Base-by-base conservation (phyloP, 75 land plant species). In the Pinus taeda region DNA sequence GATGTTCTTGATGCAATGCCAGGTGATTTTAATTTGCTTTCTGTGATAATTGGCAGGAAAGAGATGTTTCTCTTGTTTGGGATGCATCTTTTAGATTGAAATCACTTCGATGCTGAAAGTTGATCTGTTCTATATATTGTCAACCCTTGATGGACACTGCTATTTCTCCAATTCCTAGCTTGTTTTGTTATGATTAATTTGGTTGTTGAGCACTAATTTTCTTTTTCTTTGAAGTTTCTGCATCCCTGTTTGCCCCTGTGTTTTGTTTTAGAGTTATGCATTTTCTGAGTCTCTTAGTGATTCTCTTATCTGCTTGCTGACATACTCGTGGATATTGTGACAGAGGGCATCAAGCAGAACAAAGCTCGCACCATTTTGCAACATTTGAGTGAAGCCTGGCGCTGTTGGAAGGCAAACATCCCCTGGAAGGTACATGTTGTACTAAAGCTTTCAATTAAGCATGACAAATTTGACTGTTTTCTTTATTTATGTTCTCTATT, bases 1-100 rank as follows among this genome's bases (percentile, higher is more conserved):
- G 99, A 97, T 88, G 95, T 97, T 63, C 95, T 97, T 76, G 99
- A 94, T 88, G 98, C 99, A 29, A 97, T 97, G 99, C 99, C 99
- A 80, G 98, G 98, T 89, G 60, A 60, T 74, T 74, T 15, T 18
- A 56, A 30, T 15, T 59, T 60, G 7, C 37, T 3, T 45, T 74
- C 8, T 74, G 49, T 20, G 18, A 74, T 15, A 56, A 39, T 3
- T 24, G 21, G 33, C 33, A 74, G 30, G 30, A 74, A 26, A 29
- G 57, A 3, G 64, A 17, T 8, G 30, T 56, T 73, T 53, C 30
- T 73, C 30, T 49, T 49, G 55, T 15, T 57, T 53, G 75, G 49
- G 57, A 57, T 65, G 8, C 5, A 30, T 65, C 39, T 1, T 7
- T 49, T 15, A 33, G 65, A 65, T 49, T 30, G 69, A 65, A 65